phyloP scores from a whole-genome alignment of 1,284 basidiomycete genomes.

The Cutaneotrichosporon mucoides region DNA sequence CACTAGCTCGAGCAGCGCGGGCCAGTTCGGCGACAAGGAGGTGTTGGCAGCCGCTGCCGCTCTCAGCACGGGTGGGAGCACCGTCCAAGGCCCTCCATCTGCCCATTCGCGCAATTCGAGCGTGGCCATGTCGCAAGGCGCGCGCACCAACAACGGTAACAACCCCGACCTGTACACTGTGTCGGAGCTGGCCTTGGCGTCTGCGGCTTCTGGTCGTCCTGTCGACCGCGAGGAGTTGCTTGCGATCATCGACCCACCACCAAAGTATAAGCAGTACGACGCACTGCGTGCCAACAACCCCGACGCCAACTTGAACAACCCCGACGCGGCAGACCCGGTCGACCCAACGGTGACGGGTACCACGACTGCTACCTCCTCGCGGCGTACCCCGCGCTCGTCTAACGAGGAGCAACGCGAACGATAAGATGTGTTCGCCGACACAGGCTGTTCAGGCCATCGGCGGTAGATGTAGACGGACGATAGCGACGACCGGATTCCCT shows the following conservation, averaged over 20 bases:
- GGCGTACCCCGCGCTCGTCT: too few species aligned
- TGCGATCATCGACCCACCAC: conserved; percentile 1
- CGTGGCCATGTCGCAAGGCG: too few species aligned
- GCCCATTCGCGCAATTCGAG: background rate
- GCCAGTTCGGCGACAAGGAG: background rate
- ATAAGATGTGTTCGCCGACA: too few species aligned
- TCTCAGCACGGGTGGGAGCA: background rate
- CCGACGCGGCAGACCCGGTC: background rate
- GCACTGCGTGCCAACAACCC: background rate
- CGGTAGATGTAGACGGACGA: too few species aligned
- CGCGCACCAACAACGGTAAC: too few species aligned
- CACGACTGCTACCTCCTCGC: too few species aligned
- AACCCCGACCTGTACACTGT: background rate
- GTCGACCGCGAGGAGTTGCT: conserved; percentile 2
- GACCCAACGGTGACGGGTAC: too few species aligned
- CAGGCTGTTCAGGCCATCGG: too few species aligned
- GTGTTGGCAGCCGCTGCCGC: background rate
- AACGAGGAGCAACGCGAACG: too few species aligned
- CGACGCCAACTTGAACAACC: background rate
- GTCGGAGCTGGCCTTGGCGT: background rate
- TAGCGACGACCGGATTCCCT: too few species aligned
- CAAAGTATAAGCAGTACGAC: background rate
- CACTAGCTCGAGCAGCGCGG: background rate
- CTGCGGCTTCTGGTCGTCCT: background rate
- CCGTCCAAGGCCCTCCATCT: background rate